Conservation (phyloP, 2,329 filamentous ascomycete species). For the Akanthomyces lecanii region DNA sequence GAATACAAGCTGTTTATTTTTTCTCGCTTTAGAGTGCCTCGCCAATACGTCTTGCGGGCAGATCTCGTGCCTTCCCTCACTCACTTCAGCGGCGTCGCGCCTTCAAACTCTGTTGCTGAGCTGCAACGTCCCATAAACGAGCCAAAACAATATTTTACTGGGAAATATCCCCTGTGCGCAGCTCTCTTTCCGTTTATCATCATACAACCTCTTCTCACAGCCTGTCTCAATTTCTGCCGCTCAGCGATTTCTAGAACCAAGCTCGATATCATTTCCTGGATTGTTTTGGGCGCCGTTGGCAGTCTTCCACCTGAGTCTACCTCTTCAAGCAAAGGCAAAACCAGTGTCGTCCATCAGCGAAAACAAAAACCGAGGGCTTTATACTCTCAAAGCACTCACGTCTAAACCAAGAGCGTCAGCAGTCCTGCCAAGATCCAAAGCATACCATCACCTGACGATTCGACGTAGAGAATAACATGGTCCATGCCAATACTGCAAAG, state of each 20-base stretch:
- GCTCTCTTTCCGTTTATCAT: neutral
- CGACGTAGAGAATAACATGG: neutral
- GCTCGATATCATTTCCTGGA: constrained; percentile 7
- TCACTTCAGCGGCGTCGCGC: neutral
- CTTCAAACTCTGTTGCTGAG: neutral
- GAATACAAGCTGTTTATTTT: neutral
- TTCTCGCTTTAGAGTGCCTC: neutral
- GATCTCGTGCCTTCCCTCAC: constrained; percentile 2
- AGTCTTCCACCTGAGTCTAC: neutral
- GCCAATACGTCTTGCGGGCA: neutral
- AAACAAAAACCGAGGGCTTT: neutral
- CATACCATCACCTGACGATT: neutral
- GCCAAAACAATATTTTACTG: neutral
- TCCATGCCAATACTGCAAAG: neutral
- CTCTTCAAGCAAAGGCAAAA: constrained; percentile 1
- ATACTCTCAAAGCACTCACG: neutral
- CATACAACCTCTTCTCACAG: neutral
- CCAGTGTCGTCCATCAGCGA: neutral
- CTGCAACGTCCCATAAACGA: neutral
- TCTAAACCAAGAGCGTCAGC: neutral
- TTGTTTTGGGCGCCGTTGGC: neutral
- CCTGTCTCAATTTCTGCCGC: neutral
- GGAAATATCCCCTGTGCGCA: neutral
- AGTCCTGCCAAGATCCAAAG: neutral
- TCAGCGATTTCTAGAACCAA: constrained; percentile 11